Percentiles rank a stretch among this genome's conserved stretches.
Evolutionary conservation across 1,284 basidiomycete genomes (phyloP).

Genomic region (Apiotrichum siamense): DNA sequence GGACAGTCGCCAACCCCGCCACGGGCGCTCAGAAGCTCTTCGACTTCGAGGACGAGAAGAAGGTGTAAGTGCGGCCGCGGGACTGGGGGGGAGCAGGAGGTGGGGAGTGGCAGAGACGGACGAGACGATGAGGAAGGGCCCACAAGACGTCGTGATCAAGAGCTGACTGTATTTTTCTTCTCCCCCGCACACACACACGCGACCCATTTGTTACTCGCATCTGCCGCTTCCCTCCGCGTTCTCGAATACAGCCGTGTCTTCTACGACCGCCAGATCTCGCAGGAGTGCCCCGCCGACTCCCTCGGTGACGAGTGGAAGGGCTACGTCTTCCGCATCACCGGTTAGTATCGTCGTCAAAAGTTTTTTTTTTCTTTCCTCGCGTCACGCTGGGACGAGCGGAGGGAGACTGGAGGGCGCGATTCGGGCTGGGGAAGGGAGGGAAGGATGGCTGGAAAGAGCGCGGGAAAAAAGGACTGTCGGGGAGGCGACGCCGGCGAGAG

Average conservation of each 20-base stretch:
- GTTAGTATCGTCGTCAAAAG: constrained; percentile 53
- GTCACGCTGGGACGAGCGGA: too few species aligned
- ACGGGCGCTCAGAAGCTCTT: constrained; percentile 96
- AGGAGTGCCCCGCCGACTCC: constrained; percentile 81
- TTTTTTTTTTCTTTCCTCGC: too few species aligned
- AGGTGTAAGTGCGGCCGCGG: constrained; percentile 58
- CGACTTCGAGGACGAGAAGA: constrained; percentile 88
- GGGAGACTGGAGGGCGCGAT: neutral
- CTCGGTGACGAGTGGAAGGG: constrained; percentile 97
- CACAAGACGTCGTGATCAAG: too few species aligned
- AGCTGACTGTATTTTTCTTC: too few species aligned
- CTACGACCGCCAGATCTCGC: constrained; percentile 93
- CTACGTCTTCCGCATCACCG: constrained; percentile 94
- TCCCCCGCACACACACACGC: constrained; percentile 1
- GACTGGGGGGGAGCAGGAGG: neutral
- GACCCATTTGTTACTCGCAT: neutral
- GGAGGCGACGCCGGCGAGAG: neutral
- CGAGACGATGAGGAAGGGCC: too few species aligned
- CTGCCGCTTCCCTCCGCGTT: neutral
- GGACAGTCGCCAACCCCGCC: constrained; percentile 85
- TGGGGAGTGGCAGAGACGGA: neutral
- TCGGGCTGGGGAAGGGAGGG: constrained; percentile 73
- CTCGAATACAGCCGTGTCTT: constrained; percentile 66
- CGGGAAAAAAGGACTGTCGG: neutral
- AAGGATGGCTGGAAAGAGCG: neutral